Conservation (phyloP, 768 basidiomycete genomes). For the Tephrocybe sp. region DNA sequence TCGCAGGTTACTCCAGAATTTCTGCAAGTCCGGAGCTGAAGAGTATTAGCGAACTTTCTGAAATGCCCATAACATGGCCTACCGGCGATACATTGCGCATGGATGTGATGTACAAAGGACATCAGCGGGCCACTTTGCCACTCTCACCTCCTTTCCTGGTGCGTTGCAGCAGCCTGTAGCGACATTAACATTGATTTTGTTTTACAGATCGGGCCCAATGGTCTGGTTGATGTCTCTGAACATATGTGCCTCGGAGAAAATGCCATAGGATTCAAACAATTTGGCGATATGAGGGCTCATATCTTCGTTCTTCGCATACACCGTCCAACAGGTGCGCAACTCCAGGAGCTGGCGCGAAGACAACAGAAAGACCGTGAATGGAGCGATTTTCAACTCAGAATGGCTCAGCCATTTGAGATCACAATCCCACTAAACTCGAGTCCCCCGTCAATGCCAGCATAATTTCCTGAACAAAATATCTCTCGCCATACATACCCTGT, state of each 20-base stretch:
- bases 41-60: constrained; percentile 19
- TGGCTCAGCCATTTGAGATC: constrained; percentile 31
- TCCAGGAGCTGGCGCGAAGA: constrained; percentile 29
- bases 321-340: constrained; percentile 44
- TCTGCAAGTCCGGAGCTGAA: constrained; percentile 14
- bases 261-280: constrained; percentile 39
- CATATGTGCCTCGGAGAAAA: constrained; percentile 41
- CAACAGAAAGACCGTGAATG: constrained; percentile 34
- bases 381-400: constrained; percentile 35
- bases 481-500: too few species aligned
- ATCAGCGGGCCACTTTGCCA: constrained; percentile 26
- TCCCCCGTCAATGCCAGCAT: too few species aligned
- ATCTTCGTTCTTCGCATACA: constrained; percentile 47
- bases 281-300: constrained; percentile 40
- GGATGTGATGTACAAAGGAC: constrained; percentile 26
- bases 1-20: constrained; percentile 39
- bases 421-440: constrained; percentile 10
- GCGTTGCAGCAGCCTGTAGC: constrained; percentile 9
- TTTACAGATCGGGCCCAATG: constrained; percentile 42
- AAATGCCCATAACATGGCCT: constrained; percentile 43
- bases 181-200: background rate
- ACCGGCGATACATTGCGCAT: constrained; percentile 30
- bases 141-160: constrained; percentile 42
- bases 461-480: too few species aligned
- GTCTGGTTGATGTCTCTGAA: constrained; percentile 49